Evolutionary conservation across 345 rosid genomes (phyloP), one percentile per base, ranked within the genome.

Genomic region (Lepidium aucheri): DNA sequence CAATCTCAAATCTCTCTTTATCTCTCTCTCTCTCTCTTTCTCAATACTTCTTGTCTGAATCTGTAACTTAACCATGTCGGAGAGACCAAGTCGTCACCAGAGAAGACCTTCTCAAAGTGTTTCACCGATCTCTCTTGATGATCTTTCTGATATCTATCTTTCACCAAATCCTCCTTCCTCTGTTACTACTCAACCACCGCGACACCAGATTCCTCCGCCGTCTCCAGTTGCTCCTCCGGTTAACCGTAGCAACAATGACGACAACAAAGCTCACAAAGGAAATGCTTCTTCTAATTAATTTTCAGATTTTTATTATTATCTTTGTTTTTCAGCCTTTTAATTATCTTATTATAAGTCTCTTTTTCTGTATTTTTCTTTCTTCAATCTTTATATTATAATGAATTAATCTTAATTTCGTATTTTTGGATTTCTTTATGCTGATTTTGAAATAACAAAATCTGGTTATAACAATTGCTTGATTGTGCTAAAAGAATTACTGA

Each of bases 31-130:
- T 60, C 5, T 40, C 12, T 9, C 22, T 28, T 16, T 36, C 4
- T 47, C n/a, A 24, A 3, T 46, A 46, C 24, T 30, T 53, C 17
- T 43, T 60, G 63, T 60, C 68, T 52, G 63, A 59, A 73, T 65
- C 76, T 42, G 49, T 3, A 50, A 10, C 64, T 39, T 1, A 52
- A 72, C 40, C 68, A 74, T 74, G 77, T 74, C 77, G 47, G 77
- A 74, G 44, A 61, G 73, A 68, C 77, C 77, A 67, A 68, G 32
- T 30, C 69, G 77, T 46, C 77, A 74, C 53, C 65, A 74, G 46
- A 61, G 77, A 53, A 74, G 74, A 62, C 77, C 68, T 53, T 74
- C 77, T 54, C 77, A 74, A 34, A 74, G 53, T 22, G 53, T 72
- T 36, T 65, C 59, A 0, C 53, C 68, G 35, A 60, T 74, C 65